Conservation (phyloP, 495 filamentous ascomycete genomes). For the Pseudomonodictys pantanalensis region DNA sequence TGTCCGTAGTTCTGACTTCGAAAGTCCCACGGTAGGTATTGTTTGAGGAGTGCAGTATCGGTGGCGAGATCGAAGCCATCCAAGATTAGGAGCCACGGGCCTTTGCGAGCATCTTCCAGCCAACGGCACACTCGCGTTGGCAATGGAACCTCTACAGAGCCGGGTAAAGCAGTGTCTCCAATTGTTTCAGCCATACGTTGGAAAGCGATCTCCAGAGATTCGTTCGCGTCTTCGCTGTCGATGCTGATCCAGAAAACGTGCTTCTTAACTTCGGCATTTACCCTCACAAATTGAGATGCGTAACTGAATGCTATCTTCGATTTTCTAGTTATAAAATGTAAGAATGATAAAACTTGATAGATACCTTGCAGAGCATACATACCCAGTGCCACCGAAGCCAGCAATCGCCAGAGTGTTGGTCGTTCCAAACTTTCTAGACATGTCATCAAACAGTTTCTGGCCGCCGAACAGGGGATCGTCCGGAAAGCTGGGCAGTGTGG, state of each 20-base stretch:
- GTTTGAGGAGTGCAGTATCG: not conserved
- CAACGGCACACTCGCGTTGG: not conserved
- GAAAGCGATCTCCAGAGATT: not conserved
- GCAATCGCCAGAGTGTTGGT: not conserved
- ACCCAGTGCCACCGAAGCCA: not conserved
- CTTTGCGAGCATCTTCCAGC: not conserved
- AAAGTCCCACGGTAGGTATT: not conserved
- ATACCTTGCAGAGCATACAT: not conserved
- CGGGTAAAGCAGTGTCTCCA: not conserved
- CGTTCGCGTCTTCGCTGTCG: not conserved
- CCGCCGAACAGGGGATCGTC: not conserved
- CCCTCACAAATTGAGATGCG: not conserved
- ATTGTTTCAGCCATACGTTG: not conserved
- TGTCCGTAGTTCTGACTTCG: not conserved
- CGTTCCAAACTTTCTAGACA: not conserved
- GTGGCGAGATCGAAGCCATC: not conserved
- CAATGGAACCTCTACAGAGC: not conserved
- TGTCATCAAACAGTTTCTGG: not conserved
- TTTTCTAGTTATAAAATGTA: not conserved
- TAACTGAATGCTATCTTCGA: not conserved
- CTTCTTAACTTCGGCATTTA: not conserved
- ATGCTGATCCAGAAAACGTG: not conserved
- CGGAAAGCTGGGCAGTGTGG: not conserved
- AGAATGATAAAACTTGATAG: not conserved
- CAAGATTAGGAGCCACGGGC: not conserved